phyloP scores from a whole-genome alignment of 148 eudicot genomes.

The Chenopodium berlandieri region DNA sequence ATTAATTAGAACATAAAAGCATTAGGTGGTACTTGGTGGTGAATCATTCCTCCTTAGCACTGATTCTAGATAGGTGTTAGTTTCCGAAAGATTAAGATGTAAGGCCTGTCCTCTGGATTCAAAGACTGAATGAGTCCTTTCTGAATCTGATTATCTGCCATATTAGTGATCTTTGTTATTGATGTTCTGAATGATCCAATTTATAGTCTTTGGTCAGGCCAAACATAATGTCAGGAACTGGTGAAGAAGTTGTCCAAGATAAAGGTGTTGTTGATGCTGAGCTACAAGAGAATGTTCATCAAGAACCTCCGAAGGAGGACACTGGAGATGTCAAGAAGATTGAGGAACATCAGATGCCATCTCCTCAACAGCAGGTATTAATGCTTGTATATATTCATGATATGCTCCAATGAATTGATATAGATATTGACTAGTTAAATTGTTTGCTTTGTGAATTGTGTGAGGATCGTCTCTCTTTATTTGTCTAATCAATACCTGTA shows the following conservation, averaged over 20 bases:
- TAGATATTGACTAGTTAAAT: not conserved
- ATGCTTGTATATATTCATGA: not conserved
- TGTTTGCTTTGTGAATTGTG: not conserved
- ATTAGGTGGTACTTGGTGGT: not conserved
- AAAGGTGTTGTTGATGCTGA: conserved; percentile 19
- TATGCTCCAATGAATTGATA: not conserved
- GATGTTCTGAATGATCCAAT: not conserved
- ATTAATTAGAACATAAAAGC: not conserved
- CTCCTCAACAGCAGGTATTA: conserved; percentile 47
- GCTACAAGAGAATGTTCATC: conserved; percentile 21
- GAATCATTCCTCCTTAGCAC: not conserved
- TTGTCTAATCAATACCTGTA: not conserved
- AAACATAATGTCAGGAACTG: conserved; percentile 35
- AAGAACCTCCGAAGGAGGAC: conserved; percentile 33
- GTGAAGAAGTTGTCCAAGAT: conserved; percentile 26
- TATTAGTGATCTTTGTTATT: not conserved
- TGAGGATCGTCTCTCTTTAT: not conserved
- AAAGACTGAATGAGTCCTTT: not conserved
- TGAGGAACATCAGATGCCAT: conserved; percentile 38
- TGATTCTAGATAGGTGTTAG: not conserved
- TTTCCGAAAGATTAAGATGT: not conserved
- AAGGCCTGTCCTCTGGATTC: not conserved
- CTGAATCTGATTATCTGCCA: not conserved
- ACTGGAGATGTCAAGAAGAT: conserved; percentile 15
- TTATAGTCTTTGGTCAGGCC: conserved; percentile 15